Percentiles rank a stretch among this genome's conserved stretches.
These are phyloP conservation scores for Daldinia grandis DNA, from an alignment of 495 filamentous ascomycete species.

Conservation along the genomic window DNA sequence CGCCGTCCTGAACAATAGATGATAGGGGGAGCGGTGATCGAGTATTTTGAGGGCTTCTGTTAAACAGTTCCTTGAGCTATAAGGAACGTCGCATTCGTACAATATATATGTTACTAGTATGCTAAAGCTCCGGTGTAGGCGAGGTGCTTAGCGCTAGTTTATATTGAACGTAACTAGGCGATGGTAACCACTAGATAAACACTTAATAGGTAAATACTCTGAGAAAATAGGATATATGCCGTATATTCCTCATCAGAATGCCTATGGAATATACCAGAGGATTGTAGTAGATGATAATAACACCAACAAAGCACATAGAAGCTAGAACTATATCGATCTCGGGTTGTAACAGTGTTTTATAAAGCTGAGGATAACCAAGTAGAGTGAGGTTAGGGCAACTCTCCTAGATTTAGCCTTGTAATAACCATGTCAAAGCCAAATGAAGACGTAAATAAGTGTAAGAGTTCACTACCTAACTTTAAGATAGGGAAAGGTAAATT, in stretches of 20 bases:
- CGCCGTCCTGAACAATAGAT: slow-evolving; percentile 8
- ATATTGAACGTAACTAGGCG: not conserved
- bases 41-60: not conserved
- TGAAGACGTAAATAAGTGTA: not conserved
- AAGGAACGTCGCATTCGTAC: not conserved
- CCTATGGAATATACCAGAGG: not conserved
- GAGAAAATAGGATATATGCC: not conserved
- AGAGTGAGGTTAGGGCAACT: not conserved
- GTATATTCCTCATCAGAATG: not conserved
- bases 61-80: not conserved
- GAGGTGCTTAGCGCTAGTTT: not conserved
- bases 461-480: not conserved
- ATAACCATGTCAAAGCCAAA: not conserved
- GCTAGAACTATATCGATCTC: no score
- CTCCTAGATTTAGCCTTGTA: not conserved
- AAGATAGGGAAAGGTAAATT: not conserved
- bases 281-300: not conserved
- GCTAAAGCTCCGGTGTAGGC: not conserved
- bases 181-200: no score
- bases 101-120: not conserved
- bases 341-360: not conserved
- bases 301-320: no score
- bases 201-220: no score
- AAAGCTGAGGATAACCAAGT: not conserved
- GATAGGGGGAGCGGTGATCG: not conserved